Base-by-base conservation (phyloP, 2,329 filamentous ascomycete species). In the Aspergillus arachidicola region DNA sequence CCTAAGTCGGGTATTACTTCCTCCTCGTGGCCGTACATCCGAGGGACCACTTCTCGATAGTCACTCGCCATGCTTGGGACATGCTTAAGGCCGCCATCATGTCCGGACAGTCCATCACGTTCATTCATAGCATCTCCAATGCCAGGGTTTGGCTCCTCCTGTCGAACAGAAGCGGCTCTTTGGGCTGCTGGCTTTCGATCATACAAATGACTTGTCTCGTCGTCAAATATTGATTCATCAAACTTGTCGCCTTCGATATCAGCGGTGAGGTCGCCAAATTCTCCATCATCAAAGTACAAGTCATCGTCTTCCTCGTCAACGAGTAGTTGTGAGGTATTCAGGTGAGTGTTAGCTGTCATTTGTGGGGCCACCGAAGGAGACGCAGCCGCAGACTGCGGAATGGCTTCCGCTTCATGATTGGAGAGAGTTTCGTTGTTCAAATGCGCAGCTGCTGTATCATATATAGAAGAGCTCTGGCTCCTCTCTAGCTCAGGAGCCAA, bases 201-300 rank as follows among this genome's bases (percentile, higher is more conserved):
- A 64, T 81, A 82, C 14, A 81, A 67, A 63, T 80, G 76, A 58
- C 80, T 79, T 12, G 71, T 78, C 45, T 79, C 80, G 62, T 84
- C 81, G 64, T 84, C 82, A 56, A 84, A 82, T 11, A 82, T 77
- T 10, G 80, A 80, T 68, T 83, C 81, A 62, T 83, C 81, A 66
- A 83, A 82, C 1, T 65, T 67, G 34, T 72, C 72, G n/a, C 71
- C 72, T 11, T 71, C 69, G 23, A 73, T 66, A 14, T 77, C 72
- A 6, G 71, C 67, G 21, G 69, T 69, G 14, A 81, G 67, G 32
- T 81, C 79, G 43, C 75, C 80, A 63, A 81, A 81, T 59, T 80
- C 77, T 28, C 81, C 81, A 68, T 82, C 81, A 58, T 83, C 80
- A 64, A 80, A 83, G 58, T 82, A 83, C 32, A 83, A 64, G 61